phyloP scores from a whole-genome alignment of 106 monocot genomes.

The Dactylorhiza incarnata region DNA sequence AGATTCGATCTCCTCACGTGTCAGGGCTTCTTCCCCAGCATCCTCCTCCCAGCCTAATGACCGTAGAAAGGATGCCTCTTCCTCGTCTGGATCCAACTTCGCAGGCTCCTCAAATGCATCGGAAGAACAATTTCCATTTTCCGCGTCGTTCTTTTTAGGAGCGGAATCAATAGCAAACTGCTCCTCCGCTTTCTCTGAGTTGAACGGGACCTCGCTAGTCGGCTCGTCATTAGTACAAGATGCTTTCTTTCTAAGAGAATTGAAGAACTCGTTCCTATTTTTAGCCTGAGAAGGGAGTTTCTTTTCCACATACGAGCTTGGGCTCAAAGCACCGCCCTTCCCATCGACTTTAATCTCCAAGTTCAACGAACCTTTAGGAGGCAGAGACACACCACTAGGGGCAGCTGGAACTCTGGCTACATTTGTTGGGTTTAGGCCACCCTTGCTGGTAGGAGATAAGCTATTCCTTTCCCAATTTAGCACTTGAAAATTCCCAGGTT shows the following conservation, averaged over 20 bases:
- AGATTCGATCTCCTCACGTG: constrained; percentile 23
- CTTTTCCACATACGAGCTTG: constrained; percentile 22
- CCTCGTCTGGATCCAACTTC: constrained; percentile 9
- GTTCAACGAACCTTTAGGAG: constrained; percentile 16
- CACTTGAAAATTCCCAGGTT: constrained; percentile 61
- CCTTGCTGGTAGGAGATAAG: constrained; percentile 25
- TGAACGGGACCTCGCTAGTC: not conserved
- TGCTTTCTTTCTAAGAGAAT: constrained; percentile 36
- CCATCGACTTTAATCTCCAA: constrained; percentile 22
- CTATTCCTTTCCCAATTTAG: constrained; percentile 59
- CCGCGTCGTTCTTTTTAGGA: not conserved
- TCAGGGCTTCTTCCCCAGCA: constrained; percentile 17
- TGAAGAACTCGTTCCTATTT: constrained; percentile 60
- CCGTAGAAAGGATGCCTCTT: constrained; percentile 31
- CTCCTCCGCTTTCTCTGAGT: not conserved
- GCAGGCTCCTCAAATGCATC: constrained; percentile 14
- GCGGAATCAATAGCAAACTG: constrained; percentile 1
- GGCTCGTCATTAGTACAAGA: constrained; percentile 3
- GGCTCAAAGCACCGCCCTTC: constrained; percentile 8
- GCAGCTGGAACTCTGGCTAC: constrained; percentile 20
- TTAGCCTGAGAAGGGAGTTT: constrained; percentile 26
- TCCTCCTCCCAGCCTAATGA: constrained; percentile 25
- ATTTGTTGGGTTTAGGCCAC: constrained; percentile 13
- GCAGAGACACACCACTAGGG: constrained; percentile 1
- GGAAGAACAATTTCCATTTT: constrained; percentile 11